Evolutionary conservation across 805 yeast species (phyloP).

Genomic region (Pichia manshurica): DNA sequence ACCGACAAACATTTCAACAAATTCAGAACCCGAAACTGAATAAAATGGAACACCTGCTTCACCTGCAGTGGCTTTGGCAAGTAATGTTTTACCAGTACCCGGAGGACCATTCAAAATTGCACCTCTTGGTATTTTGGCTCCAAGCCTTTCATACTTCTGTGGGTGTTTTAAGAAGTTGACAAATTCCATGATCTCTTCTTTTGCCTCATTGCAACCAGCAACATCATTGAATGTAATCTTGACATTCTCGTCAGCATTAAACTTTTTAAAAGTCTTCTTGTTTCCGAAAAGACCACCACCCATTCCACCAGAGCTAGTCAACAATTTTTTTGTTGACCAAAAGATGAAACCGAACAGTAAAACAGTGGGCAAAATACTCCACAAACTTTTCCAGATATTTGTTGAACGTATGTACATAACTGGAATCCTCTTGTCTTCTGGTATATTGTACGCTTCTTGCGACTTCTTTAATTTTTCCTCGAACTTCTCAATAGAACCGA

Average conservation of each 20-base stretch:
- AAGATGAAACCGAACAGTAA: conserved; percentile 73
- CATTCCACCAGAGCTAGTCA: conserved; percentile 49
- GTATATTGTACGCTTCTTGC: conserved; percentile 65
- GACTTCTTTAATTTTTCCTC: conserved; percentile 75
- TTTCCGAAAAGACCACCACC: conserved; percentile 61
- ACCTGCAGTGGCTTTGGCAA: conserved; percentile 95
- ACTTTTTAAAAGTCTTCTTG: conserved; percentile 73
- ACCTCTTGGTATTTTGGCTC: conserved; percentile 94
- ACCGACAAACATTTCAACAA: conserved; percentile 96
- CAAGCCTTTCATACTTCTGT: conserved; percentile 73
- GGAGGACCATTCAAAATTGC: conserved; percentile 94
- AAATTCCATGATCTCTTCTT: conserved; percentile 93
- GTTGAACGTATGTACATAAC: conserved; percentile 68
- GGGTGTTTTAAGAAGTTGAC: conserved; percentile 86
- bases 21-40: conserved; percentile 89
- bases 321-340: conserved; percentile 54
- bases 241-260: conserved; percentile 78
- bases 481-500: conserved; percentile 80
- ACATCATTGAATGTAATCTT: conserved; percentile 82
- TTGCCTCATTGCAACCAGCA: conserved; percentile 93
- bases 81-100: conserved; percentile 91
- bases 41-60: conserved; percentile 93
- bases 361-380: conserved; percentile 76
- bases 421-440: conserved; percentile 69
- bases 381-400: conserved; percentile 53